phyloP scores from a whole-genome alignment of 1,139 yeast genomes.

The Saccharomyces hybrid region DNA sequence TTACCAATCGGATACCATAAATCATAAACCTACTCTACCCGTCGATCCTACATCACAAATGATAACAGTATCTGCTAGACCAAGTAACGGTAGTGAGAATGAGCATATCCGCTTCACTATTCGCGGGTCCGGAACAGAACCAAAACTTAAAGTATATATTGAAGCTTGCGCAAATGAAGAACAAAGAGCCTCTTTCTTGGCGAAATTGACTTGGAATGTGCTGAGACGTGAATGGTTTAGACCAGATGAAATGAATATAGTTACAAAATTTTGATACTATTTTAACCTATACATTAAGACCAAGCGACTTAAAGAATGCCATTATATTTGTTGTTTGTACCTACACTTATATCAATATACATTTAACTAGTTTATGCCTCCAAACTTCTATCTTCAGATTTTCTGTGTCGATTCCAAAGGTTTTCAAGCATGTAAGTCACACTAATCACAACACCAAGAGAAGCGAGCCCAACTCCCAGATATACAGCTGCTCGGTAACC shows the following conservation, averaged over 20 bases:
- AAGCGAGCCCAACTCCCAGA: slow-evolving; percentile 31
- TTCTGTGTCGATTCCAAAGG: slow-evolving; percentile 7
- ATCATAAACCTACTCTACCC: slow-evolving; percentile 57
- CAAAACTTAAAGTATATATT: slow-evolving; percentile 83
- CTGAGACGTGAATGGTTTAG: slow-evolving; percentile 52
- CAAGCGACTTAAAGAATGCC: background rate
- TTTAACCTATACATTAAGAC: background rate
- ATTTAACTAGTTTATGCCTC: background rate
- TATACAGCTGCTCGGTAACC: slow-evolving; percentile 39
- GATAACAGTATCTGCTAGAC: slow-evolving; percentile 55
- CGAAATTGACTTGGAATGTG: slow-evolving; percentile 60
- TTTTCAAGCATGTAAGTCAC: slow-evolving; percentile 11
- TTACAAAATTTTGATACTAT: slow-evolving; percentile 11
- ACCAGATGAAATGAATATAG: slow-evolving; percentile 38
- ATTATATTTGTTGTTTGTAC: background rate
- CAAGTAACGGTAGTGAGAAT: slow-evolving; percentile 9
- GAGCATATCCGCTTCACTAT: slow-evolving; percentile 65
- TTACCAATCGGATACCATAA: slow-evolving; percentile 59
- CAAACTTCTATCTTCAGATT: background rate
- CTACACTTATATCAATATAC: background rate
- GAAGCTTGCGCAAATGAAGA: slow-evolving; percentile 57
- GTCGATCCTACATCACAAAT: slow-evolving; percentile 69
- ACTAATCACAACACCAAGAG: slow-evolving; percentile 16
- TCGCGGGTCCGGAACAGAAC: slow-evolving; percentile 95
- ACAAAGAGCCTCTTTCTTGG: slow-evolving; percentile 42